Evolutionary conservation across 2,329 filamentous ascomycete species (phyloP), one percentile per base, ranked within the genome.

Genomic region (Fusarium nanum): DNA sequence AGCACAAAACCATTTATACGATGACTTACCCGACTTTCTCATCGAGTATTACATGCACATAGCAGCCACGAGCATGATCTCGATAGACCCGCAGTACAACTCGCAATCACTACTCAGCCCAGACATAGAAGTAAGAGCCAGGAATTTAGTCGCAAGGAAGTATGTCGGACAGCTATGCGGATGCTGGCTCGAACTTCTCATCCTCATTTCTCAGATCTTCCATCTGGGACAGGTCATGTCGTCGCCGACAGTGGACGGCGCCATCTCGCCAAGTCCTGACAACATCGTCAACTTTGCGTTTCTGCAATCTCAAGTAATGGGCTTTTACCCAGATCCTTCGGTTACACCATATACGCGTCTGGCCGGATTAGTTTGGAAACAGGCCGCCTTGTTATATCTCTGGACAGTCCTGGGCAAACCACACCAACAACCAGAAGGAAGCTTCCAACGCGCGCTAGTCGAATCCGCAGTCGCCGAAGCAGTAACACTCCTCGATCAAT

Each of bases 11-110:
- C 75, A 79, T 6, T 67, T 80, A 6, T 77, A 78, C 3, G 76
- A 78, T 14, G 78, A 82, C 12, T 65, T 85, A 5, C 78, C 80
- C 28, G 79, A 83, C 28, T 84, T 84, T 52, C 78, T 85, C 5
- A 78, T 84, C 47, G 83, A 85, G 71, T 85, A 84, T 41, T 85
- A 84, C 63, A 80, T 83, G 62, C 83, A 85, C 72, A 84, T 82
- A 47, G 79, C 81, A 6, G 79, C 81, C 6, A 79, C 82, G 9
- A 84, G 82, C 70, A 83, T 85, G 79, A 82, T 85, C 46, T 83
- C 83, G 1, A 80, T 83, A 32, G 64, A 81, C 47, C 71, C 76
- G 1, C 70, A 75, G n/a, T 70, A 77, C 34, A 72, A 66, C 18
- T 73, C 73, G 0, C 75, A 78, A n/a, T 68, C 76, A 1, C 72